phyloP scores from a whole-genome alignment of 2,329 filamentous ascomycete genomes.

The Fusarium sp. region DNA sequence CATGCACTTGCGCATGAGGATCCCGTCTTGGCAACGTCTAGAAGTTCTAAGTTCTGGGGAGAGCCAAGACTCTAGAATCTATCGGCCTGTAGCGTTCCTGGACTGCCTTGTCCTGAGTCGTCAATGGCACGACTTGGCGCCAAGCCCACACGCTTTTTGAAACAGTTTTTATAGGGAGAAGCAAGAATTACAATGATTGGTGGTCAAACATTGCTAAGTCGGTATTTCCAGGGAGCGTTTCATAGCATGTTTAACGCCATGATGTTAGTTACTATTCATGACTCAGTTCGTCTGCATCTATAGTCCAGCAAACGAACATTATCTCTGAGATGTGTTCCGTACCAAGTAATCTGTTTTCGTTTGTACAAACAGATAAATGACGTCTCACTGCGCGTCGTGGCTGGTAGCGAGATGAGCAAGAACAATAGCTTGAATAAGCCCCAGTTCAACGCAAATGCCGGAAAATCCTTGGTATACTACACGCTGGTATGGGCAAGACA shows the following conservation, averaged over 20 bases:
- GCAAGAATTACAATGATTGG: constrained; percentile 7
- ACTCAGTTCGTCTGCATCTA: neutral
- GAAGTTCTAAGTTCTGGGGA: constrained; percentile 22
- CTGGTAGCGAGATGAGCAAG: constrained; percentile 15
- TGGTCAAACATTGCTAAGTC: constrained; percentile 3
- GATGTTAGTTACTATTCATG: neutral
- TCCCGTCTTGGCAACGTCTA: constrained; percentile 32
- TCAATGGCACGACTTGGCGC: constrained; percentile 36
- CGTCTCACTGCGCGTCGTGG: constrained; percentile 3
- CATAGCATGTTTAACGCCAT: constrained; percentile 2
- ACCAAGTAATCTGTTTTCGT: neutral
- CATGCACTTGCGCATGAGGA: neutral
- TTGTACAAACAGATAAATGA: constrained; percentile 6
- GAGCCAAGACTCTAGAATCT: constrained; percentile 36
- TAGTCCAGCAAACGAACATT: neutral
- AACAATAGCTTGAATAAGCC: constrained; percentile 9
- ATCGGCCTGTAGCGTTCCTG: constrained; percentile 12
- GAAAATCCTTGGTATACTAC: neutral
- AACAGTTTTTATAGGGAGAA: constrained; percentile 10
- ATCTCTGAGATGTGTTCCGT: neutral
- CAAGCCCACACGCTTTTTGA: constrained; percentile 13
- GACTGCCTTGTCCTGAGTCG: constrained; percentile 11
- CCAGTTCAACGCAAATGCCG: constrained; percentile 9
- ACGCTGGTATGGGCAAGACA: constrained; percentile 14
- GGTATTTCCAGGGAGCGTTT: neutral